Base-by-base conservation (phyloP, 345 rosid species). In the Aurinia saxatilis region DNA sequence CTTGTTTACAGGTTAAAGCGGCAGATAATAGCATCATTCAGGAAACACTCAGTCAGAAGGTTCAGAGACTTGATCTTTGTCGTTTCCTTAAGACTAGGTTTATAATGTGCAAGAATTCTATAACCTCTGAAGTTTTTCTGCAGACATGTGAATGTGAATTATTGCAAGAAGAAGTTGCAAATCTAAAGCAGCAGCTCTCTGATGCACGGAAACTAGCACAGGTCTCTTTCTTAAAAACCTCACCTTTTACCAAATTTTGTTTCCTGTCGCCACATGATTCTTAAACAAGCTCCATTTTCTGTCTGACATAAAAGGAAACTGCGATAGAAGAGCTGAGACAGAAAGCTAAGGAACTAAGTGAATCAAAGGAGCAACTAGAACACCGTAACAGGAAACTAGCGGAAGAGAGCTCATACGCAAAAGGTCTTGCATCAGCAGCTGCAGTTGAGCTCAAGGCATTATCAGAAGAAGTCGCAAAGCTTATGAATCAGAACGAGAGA, bases 391-490 rank as follows among this genome's bases (percentile, higher is more conserved):
- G 75, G 72, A 90, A 88, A 71, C 82, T 90, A 23, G 90, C 90
- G 0, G 99, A 95, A 29, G 99, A 95, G 70, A 86, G 99, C 73
- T 82, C 92, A 10, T 95, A 95, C 9, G 99, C 99, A 1, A 95
- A 95, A 80, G 99, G 95, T 49, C 86, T 95, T 67, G 99, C 97
- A 68, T 95, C 99, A 51, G 99, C 99, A 56, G 99, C 99, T 60
- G 99, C 99, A n/a, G 99, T 95, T 12, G 99, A 93, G 79, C 99
- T 93, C 50, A 93, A 93, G 78, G 99, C 96, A 66, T 75, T 93
- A 53, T 90, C 97, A 2, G 99, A 90, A 72, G 97, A 93, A 83
- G 90, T 93, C 9, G 83, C 97, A 39, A 95, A 95, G 75, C 96
- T 95, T 16, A 87, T 95, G 97, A 83, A 86, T 69, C 90, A 83